Conservation (phyloP, 495 filamentous ascomycete species). For the Penicillium ochrochloron region DNA sequence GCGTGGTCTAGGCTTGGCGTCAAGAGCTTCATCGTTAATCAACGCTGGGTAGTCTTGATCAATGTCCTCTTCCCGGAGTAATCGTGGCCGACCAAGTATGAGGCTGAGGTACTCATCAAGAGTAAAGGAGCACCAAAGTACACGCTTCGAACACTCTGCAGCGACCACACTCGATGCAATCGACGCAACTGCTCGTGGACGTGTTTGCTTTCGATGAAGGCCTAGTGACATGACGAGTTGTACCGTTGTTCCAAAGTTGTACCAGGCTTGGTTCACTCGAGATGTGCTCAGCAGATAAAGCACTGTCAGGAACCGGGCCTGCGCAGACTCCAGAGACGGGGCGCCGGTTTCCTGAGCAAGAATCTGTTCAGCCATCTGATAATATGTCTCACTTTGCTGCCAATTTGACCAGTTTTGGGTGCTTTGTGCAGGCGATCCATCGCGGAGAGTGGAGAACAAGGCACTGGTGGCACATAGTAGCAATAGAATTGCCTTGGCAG, state of each 20-base stretch:
- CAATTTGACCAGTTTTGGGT: background rate
- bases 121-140: constrained; percentile 38
- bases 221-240: background rate
- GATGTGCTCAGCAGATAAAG: background rate
- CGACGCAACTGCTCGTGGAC: background rate
- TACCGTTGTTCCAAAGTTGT: background rate
- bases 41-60: constrained; percentile 26
- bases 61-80: constrained; percentile 35
- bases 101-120: constrained; percentile 39
- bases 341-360: background rate
- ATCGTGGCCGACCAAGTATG: constrained; percentile 34
- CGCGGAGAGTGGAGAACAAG: background rate
- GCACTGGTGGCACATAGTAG: background rate
- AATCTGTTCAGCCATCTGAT: background rate
- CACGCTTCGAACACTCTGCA: constrained; percentile 30
- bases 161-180: constrained; percentile 11
- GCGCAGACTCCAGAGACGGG: background rate
- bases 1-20: background rate
- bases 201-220: background rate
- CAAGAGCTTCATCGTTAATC: background rate
- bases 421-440: background rate
- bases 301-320: background rate
- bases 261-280: background rate
- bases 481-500: background rate
- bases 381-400: background rate